phyloP scores from a whole-genome alignment of 495 filamentous ascomycete species.

The Penicillium herquei region DNA sequence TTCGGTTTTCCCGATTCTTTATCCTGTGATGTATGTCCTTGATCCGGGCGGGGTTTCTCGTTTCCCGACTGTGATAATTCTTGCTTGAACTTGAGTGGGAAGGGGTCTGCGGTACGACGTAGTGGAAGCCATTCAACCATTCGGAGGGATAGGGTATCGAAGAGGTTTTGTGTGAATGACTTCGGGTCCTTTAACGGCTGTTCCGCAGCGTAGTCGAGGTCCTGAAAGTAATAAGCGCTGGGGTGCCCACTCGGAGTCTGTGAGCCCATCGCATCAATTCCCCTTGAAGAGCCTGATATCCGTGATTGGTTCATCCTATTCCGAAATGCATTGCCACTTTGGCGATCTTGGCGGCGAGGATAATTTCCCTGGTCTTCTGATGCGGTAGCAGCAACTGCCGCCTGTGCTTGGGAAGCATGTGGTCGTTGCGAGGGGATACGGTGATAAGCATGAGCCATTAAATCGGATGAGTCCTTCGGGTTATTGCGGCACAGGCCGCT shows the following conservation, averaged over 20 bases:
- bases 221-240: constrained; percentile 14
- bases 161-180: constrained; percentile 80
- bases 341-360: background rate
- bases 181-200: constrained; percentile 71
- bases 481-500: constrained; percentile 65
- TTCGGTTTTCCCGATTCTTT: constrained; percentile 10
- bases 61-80: background rate
- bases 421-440: constrained; percentile 32
- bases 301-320: background rate
- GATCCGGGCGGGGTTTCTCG: constrained; percentile 14
- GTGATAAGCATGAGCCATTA: constrained; percentile 25
- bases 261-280: background rate
- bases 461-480: constrained; percentile 34
- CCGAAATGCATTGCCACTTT: background rate
- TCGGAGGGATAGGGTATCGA: constrained; percentile 71
- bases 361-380: background rate
- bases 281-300: background rate
- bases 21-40: constrained; percentile 6
- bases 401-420: constrained; percentile 22
- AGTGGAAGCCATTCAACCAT: constrained; percentile 80
- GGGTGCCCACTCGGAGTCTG: background rate
- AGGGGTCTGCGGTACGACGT: constrained; percentile 28
- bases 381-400: constrained; percentile 3
- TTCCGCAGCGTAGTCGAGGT: constrained; percentile 32
- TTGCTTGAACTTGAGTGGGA: constrained; percentile 14